Conservation (phyloP, 345 rosid genomes). For the Boechera divaricarpa region DNA sequence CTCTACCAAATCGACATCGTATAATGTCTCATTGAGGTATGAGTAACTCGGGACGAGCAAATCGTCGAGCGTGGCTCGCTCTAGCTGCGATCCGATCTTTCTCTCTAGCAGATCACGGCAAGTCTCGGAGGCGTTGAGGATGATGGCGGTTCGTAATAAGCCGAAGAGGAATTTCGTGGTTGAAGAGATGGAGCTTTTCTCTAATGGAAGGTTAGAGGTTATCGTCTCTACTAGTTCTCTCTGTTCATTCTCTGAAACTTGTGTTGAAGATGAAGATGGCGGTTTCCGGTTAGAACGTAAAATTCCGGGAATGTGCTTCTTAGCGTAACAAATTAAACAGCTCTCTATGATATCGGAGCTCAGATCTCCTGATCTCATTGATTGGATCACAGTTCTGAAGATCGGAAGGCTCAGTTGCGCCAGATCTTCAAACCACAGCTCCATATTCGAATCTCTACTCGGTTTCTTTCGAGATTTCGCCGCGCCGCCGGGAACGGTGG, state of each 20-base stretch:
- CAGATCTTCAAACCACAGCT: conserved; percentile 81
- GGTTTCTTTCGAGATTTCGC: conserved; percentile 58
- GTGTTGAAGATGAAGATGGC: conserved; percentile 48
- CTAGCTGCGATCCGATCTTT: conserved; percentile 84
- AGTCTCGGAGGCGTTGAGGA: conserved; percentile 73
- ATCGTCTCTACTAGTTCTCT: conserved; percentile 76
- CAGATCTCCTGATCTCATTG: conserved; percentile 66
- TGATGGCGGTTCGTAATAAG: conserved; percentile 74
- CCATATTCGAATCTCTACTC: conserved; percentile 48
- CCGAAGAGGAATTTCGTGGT: conserved; percentile 76
- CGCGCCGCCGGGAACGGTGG: conserved; percentile 1
- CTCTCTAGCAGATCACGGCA: conserved; percentile 71
- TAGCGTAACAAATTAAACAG: conserved; percentile 81
- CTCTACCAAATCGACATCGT: conserved; percentile 93
- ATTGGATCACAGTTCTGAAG: conserved; percentile 63
- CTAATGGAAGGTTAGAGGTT: conserved; percentile 63
- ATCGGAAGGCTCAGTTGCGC: conserved; percentile 56
- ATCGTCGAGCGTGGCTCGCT: conserved; percentile 87
- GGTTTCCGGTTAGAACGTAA: conserved; percentile 75
- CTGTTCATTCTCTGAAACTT: conserved; percentile 72
- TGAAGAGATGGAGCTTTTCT: conserved; percentile 62
- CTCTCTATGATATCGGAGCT: conserved; percentile 71
- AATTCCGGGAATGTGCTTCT: conserved; percentile 80
- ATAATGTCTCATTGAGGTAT: conserved; percentile 86
- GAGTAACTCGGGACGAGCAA: conserved; percentile 94